Base-by-base conservation (phyloP, 2,329 filamentous ascomycete species). In the Juglanconis oblonga region DNA sequence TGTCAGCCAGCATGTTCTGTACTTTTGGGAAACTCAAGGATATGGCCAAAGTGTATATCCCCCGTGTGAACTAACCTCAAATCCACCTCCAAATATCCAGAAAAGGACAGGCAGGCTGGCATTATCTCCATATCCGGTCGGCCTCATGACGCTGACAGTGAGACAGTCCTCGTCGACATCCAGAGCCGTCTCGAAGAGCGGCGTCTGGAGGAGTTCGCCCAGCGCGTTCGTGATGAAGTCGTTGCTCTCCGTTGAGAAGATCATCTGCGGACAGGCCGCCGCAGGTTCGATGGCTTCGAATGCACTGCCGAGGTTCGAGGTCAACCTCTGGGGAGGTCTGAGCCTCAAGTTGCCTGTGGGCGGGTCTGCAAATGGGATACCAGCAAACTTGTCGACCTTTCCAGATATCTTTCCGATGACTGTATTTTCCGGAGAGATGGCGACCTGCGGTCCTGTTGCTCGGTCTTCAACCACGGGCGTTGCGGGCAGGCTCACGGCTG, bases 311-410 rank as follows among this genome's bases (percentile, higher is more conserved):
- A 90, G 72, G 0, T 78, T 67, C 5, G 76, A 72, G 9, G 79
- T 83, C n/a, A 90, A 74, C 5, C 81, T 77, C 68, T 86, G 81
- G 1, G 91, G 91, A 8, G 88, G 87, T 68, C 83, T 87, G 38
- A 94, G 80, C 13, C 91, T 85, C 32, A 91, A 76, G 3, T 77
- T 70, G 0, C 87, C 88, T 0, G 82, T 79, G 0, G 90, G 90
- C 1, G 89, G 81, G 63, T 90, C 77, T 1, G 89, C 89, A 68
- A 87, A 95, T 3, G 90, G 90, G 59, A 94, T 91, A 31, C 87
- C 89, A 58, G 82, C 85, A 76, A 91, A 93, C 31, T 79, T 83
- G 58, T 93, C 90, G 17, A 91, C 79, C 33, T 73, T 73, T 2
- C 70, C 66, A 2, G 72, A 58, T 24, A 68, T 60, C 66, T 73